A percentile compares a stretch with the other conserved stretches of the same genome.
These are phyloP conservation scores for Glarea lozoyensis DNA, from an alignment of 495 filamentous ascomycete species.

Conservation along the genomic window DNA sequence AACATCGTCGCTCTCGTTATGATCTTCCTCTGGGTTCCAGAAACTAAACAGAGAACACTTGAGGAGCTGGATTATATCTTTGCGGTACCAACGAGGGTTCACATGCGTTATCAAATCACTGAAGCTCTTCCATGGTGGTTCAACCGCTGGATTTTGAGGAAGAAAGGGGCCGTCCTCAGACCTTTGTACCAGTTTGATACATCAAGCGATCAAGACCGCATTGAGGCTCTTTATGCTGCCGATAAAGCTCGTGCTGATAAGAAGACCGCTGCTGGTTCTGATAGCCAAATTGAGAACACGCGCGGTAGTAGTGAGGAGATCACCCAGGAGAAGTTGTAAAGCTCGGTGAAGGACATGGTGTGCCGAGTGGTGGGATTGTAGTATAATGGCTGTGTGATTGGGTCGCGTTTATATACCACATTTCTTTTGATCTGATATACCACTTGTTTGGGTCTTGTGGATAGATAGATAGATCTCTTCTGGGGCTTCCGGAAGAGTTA, in stretches of 20 bases:
- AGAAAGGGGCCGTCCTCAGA: conserved; percentile 41
- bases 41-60: conserved; percentile 41
- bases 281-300: not conserved
- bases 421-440: no score
- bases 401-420: no score
- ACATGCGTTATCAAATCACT: conserved; percentile 55
- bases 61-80: conserved; percentile 57
- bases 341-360: no score
- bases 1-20: conserved; percentile 48
- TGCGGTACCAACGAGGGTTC: conserved; percentile 55
- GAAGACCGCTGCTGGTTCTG: not conserved
- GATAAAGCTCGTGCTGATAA: not conserved
- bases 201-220: not conserved
- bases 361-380: no score
- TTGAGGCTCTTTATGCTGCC: conserved; percentile 1
- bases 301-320: not conserved
- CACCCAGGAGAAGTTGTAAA: not conserved
- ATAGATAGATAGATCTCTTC: no score
- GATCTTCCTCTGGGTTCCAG: conserved; percentile 46
- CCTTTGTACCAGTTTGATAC: conserved; percentile 56
- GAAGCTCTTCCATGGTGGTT: conserved; percentile 59
- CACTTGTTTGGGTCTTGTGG: no score
- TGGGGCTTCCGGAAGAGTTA: no score
- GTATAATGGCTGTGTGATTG: no score
- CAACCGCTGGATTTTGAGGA: conserved; percentile 53